Percentiles rank a stretch among this genome's conserved stretches.
Conservation (phyloP, 768 basidiomycete species). For the Russula ochroleuca region DNA sequence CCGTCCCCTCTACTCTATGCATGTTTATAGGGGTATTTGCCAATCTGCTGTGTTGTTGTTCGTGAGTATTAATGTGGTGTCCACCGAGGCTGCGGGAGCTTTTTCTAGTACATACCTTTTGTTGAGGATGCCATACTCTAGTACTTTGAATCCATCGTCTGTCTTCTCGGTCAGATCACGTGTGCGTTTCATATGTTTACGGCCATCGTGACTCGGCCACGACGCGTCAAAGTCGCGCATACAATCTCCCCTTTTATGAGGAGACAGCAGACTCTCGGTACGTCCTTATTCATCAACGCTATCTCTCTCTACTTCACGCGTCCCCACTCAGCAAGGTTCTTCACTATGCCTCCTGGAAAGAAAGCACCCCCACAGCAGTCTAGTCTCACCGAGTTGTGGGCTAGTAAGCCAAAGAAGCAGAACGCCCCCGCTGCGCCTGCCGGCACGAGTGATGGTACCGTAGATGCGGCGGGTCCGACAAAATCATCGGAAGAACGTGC, state of each 20-base stretch:
- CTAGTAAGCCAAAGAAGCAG: slow-evolving; percentile 40
- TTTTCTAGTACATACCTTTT: slow-evolving; percentile 22
- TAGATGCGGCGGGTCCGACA: background rate
- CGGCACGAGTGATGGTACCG: slow-evolving; percentile 11
- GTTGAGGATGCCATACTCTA: slow-evolving; percentile 21
- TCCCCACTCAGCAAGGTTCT: slow-evolving; percentile 57
- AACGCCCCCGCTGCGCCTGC: slow-evolving; percentile 30
- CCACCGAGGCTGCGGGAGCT: background rate
- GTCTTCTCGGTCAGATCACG: slow-evolving; percentile 7
- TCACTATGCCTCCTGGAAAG: slow-evolving; percentile 70
- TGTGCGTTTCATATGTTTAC: slow-evolving; percentile 16
- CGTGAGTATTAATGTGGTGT: slow-evolving; percentile 16
- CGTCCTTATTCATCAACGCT: background rate
- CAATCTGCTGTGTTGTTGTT: slow-evolving; percentile 20
- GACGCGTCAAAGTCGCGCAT: slow-evolving; percentile 18
- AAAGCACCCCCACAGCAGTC: slow-evolving; percentile 69
- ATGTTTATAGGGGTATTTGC: slow-evolving; percentile 28
- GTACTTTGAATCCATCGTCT: background rate
- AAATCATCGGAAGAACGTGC: slow-evolving; percentile 15
- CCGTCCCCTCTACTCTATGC: slow-evolving; percentile 14
- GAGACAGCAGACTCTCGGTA: slow-evolving; percentile 72
- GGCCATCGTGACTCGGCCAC: slow-evolving; percentile 14
- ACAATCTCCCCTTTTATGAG: slow-evolving; percentile 43
- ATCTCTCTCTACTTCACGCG: background rate
- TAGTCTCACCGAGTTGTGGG: slow-evolving; percentile 75